A percentile compares a stretch with the other conserved stretches of the same genome.
These are phyloP conservation scores for Amanita brunnescens DNA, from an alignment of 768 basidiomycete genomes.

Conservation along the genomic window DNA sequence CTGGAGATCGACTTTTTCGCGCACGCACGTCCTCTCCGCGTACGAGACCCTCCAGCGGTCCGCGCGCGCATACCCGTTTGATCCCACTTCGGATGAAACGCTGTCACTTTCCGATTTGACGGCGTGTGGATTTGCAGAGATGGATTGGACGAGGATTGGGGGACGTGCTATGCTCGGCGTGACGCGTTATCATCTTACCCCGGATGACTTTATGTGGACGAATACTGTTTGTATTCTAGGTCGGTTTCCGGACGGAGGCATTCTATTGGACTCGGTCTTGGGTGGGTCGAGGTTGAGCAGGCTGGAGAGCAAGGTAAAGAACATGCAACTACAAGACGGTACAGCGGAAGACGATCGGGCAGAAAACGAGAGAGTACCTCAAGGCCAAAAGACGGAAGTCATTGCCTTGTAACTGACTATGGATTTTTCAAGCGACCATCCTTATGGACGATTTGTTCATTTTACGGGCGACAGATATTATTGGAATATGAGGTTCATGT, in stretches of 20 bases:
- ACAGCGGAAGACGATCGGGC: not conserved
- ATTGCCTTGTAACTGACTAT: not conserved
- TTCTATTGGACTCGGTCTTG: slow-evolving; percentile 2
- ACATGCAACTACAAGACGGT: not conserved
- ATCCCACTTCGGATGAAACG: slow-evolving; percentile 2
- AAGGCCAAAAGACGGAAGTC: not conserved
- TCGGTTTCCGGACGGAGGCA: not conserved
- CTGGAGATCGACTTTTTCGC: slow-evolving; percentile 11
- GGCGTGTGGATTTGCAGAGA: not conserved
- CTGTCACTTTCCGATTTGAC: not conserved
- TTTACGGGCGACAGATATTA: not conserved
- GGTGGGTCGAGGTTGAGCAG: not conserved
- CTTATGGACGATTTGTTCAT: not conserved
- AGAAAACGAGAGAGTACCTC: not conserved
- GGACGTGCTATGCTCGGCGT: not conserved
- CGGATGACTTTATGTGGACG: not conserved
- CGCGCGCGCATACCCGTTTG: not conserved
- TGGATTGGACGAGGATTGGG: slow-evolving; percentile 3
- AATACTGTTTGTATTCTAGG: slow-evolving; percentile 1
- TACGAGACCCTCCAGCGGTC: slow-evolving; percentile 3
- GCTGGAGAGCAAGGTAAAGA: not conserved
- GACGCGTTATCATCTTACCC: not conserved
- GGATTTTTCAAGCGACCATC: no score
- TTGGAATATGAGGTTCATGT: not conserved
- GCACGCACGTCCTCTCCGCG: slow-evolving; percentile 1